Evolutionary conservation across 805 yeast species (phyloP).

Genomic region (Nakazawaea molendinolei): DNA sequence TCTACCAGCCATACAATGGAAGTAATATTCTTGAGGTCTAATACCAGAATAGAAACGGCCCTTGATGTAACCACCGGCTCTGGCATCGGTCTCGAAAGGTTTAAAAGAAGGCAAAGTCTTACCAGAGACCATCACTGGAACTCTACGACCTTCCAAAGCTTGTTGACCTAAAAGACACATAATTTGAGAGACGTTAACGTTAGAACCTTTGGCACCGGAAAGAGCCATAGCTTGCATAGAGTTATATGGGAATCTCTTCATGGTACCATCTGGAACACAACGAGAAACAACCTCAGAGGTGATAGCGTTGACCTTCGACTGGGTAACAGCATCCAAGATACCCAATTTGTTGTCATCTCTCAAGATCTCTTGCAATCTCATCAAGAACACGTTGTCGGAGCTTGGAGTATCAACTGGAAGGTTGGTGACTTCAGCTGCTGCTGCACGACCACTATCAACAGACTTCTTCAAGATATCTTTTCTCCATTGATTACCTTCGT

Average conservation of each 20-base stretch:
- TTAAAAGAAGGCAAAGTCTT: constrained; percentile 94
- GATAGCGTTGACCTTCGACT: constrained; percentile 83
- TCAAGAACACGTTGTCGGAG: constrained; percentile 41
- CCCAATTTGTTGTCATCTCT: constrained; percentile 92
- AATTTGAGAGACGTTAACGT: constrained; percentile 96
- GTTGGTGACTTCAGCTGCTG: constrained; percentile 93
- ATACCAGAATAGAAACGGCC: constrained; percentile 97
- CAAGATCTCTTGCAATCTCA: constrained; percentile 87
- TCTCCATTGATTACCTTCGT: constrained; percentile 88
- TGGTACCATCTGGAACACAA: constrained; percentile 95
- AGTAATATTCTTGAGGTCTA: constrained; percentile 96
- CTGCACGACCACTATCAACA: constrained; percentile 77
- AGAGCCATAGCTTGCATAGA: constrained; percentile 99
- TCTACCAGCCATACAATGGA: constrained; percentile 99
- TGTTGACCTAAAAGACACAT: constrained; percentile 99
- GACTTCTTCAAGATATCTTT: constrained; percentile 71
- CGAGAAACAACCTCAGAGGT: constrained; percentile 91
- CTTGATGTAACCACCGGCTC: constrained; percentile 98
- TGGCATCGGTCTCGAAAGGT: constrained; percentile 93
- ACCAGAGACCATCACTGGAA: constrained; percentile 98
- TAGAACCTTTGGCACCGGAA: constrained; percentile 99
- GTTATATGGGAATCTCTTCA: constrained; percentile 91
- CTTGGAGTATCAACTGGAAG: constrained; percentile 42
- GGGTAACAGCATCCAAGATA: constrained; percentile 91
- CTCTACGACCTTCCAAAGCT: constrained; percentile 98